A percentile compares a stretch with the other conserved stretches of the same genome.
Conservation (phyloP, 2,329 filamentous ascomycete genomes). For the Alternaria infectoria region DNA sequence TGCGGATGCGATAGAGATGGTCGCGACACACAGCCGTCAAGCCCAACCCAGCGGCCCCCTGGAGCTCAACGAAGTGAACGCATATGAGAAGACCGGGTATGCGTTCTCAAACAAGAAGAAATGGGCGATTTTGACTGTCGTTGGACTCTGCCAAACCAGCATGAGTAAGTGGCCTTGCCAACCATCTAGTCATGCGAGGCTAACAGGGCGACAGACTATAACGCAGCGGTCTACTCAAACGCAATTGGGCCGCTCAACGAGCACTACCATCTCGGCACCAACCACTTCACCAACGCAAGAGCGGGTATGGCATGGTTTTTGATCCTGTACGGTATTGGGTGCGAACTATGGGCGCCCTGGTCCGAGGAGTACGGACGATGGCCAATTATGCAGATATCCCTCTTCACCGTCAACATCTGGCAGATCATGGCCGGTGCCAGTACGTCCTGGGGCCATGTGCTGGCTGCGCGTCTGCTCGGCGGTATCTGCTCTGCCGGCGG, state of each 20-base stretch:
- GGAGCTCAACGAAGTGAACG: slow-evolving; percentile 25
- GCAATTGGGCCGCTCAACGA: slow-evolving; percentile 59
- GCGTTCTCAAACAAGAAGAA: slow-evolving; percentile 57
- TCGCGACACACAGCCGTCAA: slow-evolving; percentile 2
- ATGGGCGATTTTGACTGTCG: slow-evolving; percentile 60
- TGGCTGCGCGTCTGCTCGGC: slow-evolving; percentile 61
- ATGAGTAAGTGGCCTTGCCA: slow-evolving; percentile 52
- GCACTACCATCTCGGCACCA: slow-evolving; percentile 59
- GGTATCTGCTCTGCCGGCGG: slow-evolving; percentile 63
- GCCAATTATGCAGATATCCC: slow-evolving; percentile 73
- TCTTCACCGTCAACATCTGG: slow-evolving; percentile 76
- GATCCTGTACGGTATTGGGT: slow-evolving; percentile 80
- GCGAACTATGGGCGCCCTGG: slow-evolving; percentile 82
- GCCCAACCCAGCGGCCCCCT: neutral
- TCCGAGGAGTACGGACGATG: slow-evolving; percentile 81
- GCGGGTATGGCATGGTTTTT: slow-evolving; percentile 77
- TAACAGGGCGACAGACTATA: slow-evolving; percentile 52
- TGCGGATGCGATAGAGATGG: slow-evolving; percentile 5
- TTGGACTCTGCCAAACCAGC: slow-evolving; percentile 61
- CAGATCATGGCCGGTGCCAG: slow-evolving; percentile 67
- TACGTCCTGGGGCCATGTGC: slow-evolving; percentile 65
- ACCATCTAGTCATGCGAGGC: slow-evolving; percentile 26
- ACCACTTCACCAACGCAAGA: slow-evolving; percentile 51
- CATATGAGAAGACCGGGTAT: slow-evolving; percentile 49
- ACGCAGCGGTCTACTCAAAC: slow-evolving; percentile 62